Conservation (phyloP, 176 grass and related monocot species). For the Lolium rigidum region DNA sequence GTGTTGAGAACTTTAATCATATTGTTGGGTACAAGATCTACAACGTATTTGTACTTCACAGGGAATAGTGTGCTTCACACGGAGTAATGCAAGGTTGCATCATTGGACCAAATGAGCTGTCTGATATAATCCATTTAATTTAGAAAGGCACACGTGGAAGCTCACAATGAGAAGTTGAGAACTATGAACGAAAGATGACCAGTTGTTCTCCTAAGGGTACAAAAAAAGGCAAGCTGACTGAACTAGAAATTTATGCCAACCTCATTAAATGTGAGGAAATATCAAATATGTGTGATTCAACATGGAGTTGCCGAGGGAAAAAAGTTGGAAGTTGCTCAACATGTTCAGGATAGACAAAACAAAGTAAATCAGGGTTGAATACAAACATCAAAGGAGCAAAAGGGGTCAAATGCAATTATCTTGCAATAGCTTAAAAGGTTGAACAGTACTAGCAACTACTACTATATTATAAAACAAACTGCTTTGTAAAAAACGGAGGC, state of each 20-base stretch:
- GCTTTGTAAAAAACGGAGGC: constrained; percentile 7
- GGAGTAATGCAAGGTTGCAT: background rate
- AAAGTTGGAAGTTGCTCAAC: background rate
- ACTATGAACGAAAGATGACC: background rate
- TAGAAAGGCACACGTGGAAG: constrained; percentile 2
- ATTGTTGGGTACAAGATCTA: background rate
- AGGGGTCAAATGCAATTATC: constrained; percentile 12
- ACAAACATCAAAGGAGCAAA: constrained; percentile 1
- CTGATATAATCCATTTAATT: background rate
- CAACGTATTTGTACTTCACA: background rate
- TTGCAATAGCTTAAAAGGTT: background rate
- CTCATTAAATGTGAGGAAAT: background rate
- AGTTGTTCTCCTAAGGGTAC: background rate
- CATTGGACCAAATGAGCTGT: constrained; percentile 14
- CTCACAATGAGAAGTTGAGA: background rate
- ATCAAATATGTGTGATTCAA: background rate
- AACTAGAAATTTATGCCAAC: background rate
- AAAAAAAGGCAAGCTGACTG: background rate
- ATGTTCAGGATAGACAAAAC: background rate
- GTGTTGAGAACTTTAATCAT: background rate
- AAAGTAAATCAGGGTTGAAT: constrained; percentile 11
- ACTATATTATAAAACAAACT: constrained; percentile 26
- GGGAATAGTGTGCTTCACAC: background rate
- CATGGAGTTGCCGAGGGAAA: background rate
- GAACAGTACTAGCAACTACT: background rate